Conservation (phyloP, 768 basidiomycete species). For the Russula vinacea region DNA sequence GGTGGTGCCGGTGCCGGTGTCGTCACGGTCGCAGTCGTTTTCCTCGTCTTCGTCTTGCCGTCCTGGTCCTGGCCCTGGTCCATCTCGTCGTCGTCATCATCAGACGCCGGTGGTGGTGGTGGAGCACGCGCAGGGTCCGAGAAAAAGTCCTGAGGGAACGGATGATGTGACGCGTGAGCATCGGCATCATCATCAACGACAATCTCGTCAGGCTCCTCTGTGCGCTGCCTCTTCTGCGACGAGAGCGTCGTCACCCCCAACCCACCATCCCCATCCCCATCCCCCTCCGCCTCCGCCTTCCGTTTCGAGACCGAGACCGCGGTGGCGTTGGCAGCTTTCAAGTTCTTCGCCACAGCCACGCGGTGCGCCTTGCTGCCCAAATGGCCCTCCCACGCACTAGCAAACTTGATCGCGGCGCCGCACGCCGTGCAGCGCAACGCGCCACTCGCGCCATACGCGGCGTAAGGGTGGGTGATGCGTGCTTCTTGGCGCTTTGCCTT, state of each 20-base stretch:
- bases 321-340: conserved; percentile 34
- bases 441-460: conserved; percentile 61
- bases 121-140: conserved; percentile 65
- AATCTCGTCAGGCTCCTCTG: conserved; percentile 32
- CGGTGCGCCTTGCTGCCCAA: conserved; percentile 78
- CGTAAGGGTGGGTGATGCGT: conserved; percentile 68
- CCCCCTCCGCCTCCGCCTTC: conserved; percentile 38
- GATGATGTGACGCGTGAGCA: conserved; percentile 10
- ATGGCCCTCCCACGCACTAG: conserved; percentile 86
- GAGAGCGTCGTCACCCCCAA: conserved; percentile 29
- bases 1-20: conserved; percentile 33
- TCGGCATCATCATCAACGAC: conserved; percentile 19
- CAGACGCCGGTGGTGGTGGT: conserved; percentile 37
- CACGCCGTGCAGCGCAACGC: conserved; percentile 71
- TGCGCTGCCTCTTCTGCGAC: conserved; percentile 35
- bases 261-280: conserved; percentile 36
- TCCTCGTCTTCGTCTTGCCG: conserved; percentile 13
- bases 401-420: conserved; percentile 60
- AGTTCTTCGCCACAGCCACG: conserved; percentile 54
- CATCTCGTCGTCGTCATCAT: conserved; percentile 34
- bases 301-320: conserved; percentile 1
- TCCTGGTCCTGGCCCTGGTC: conserved; percentile 20
- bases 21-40: conserved; percentile 23
- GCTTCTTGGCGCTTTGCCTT: conserved; percentile 79
- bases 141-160: conserved; percentile 72